phyloP scores from a whole-genome alignment of 345 rosid species.

The Citrus hindsii region DNA sequence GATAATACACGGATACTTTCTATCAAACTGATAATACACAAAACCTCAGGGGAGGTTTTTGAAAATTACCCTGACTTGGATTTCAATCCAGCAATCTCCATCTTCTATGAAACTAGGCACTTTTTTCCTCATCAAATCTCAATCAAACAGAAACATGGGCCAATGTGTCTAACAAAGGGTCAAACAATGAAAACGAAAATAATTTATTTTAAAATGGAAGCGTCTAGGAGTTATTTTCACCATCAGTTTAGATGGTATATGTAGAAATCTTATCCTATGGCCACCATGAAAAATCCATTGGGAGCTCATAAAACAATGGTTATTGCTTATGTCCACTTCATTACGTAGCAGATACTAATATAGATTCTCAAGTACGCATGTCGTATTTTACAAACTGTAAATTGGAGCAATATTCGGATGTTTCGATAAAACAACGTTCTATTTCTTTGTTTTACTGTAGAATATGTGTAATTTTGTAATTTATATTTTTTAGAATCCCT shows the following conservation, averaged over 20 bases:
- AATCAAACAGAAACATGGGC: neutral
- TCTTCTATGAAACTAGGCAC: neutral
- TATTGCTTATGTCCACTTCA: too few species aligned
- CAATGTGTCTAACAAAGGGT: neutral
- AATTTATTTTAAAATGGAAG: conserved; percentile 6
- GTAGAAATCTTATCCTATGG: conserved; percentile 2
- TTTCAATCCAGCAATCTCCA: conserved; percentile 10
- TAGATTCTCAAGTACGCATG: too few species aligned
- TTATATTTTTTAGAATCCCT: too few species aligned
- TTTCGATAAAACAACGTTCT: too few species aligned
- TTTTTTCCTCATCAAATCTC: conserved; percentile 1
- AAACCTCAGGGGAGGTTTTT: too few species aligned
- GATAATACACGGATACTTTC: too few species aligned
- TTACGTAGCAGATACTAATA: neutral
- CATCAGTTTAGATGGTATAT: conserved; percentile 13
- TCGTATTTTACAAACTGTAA: too few species aligned
- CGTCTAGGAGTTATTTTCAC: conserved; percentile 12
- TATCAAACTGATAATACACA: too few species aligned
- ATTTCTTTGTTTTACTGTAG: too few species aligned
- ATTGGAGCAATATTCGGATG: too few species aligned
- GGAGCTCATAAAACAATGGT: conserved; percentile 8
- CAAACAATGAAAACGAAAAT: neutral
- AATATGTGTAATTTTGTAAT: too few species aligned
- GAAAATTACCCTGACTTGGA: too few species aligned
- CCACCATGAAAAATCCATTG: conserved; percentile 1